Evolutionary conservation across 2,329 filamentous ascomycete species (phyloP), one percentile per base, ranked within the genome.

Genomic region (Sclerotinia sclerotiorum): DNA sequence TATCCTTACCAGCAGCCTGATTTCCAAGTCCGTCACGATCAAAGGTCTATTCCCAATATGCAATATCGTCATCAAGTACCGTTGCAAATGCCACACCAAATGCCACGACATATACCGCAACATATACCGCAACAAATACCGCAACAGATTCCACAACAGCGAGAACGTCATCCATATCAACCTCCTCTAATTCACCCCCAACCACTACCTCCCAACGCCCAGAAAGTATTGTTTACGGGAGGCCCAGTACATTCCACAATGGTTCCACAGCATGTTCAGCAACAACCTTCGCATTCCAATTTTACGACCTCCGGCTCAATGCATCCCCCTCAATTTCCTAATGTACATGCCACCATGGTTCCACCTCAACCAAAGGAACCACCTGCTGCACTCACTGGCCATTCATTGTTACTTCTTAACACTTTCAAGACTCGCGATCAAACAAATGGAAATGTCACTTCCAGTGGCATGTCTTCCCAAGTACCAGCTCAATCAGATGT

Each of bases 171-270:
- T 69, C 67, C 71, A 55, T 76, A 75, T 71, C 76, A 72, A 52
- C 76, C 72, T 52, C 76, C 78, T 65, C 66, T 79, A 11, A 72
- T 77, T 67, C 76, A 78, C 65, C 77, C 77, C 17, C 78, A 79
- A 69, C 77, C 78, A 61, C 70, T 77, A 15, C 85, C 85, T 39
- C 85, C 84, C 8, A 84, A 86, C 58, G 83, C 86, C 1, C 85
- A 87, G 69, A 82, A 83, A 70, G 81, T 82, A 8, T 78, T 85
- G 67, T 83, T 86, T 55, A 81, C 82, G 78, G 35, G 79, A 75
- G 69, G 76, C 72, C 57, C 75, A 72, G 57, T 78, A 76, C 60
- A 77, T 71, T 68, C 71, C 65, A 74, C 72, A 67, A 74, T 72
- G 70, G 73, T 77, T 51, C 74, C 77, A 35, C 77, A 77, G 54